Percentiles rank a stretch among this genome's conserved stretches.
phyloP scores from a whole-genome alignment of 306 rosid species.

The Cucurbita argyrosperma region DNA sequence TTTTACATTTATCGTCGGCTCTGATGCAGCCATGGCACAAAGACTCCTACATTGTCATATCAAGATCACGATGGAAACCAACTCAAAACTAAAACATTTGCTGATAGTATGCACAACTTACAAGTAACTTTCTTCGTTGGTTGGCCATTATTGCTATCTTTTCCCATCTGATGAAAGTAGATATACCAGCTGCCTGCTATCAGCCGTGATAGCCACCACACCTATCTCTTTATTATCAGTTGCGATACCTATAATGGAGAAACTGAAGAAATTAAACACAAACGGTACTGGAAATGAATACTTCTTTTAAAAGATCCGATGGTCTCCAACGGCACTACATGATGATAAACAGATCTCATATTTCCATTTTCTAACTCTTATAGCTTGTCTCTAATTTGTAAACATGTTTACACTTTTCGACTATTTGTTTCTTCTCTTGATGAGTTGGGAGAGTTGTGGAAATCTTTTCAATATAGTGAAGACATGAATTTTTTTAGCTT shows the following conservation, averaged over 20 bases:
- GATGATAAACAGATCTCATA: background rate
- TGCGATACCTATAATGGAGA: conserved; percentile 30
- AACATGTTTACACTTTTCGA: background rate
- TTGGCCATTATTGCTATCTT: background rate
- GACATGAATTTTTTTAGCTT: background rate
- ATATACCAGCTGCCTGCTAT: conserved; percentile 35
- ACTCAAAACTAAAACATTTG: conserved; percentile 1
- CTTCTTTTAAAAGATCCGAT: background rate
- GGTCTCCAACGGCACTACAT: background rate
- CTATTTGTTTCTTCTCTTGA: background rate
- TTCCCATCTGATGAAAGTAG: conserved; percentile 8
- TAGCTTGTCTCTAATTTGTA: background rate
- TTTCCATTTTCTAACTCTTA: background rate
- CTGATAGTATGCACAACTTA: background rate
- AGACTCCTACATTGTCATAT: background rate
- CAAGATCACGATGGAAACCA: background rate
- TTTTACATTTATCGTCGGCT: background rate
- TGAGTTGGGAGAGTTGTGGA: background rate
- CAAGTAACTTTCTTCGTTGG: background rate
- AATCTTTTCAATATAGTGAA: background rate
- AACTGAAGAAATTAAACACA: background rate
- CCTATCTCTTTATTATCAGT: conserved; percentile 43
- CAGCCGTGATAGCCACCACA: conserved; percentile 45
- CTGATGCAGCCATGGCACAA: background rate
- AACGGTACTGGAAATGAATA: background rate